phyloP scores from a whole-genome alignment of 2,329 filamentous ascomycete species.

The Diaporthe aspalathi region DNA sequence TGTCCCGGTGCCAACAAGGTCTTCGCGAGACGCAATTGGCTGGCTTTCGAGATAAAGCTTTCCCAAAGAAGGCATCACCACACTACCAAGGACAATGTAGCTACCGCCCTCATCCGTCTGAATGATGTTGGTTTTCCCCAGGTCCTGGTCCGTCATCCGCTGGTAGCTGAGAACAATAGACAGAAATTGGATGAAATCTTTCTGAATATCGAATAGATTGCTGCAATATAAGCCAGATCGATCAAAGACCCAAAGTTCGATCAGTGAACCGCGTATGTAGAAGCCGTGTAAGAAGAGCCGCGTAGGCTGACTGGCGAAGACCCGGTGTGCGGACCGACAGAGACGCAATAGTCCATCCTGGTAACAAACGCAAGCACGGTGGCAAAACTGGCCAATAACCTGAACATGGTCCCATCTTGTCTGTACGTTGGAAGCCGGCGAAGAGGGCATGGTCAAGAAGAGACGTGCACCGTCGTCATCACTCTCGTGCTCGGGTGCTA shows the following conservation, averaged over 20 bases:
- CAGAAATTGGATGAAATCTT: conserved; percentile 12
- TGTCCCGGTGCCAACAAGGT: not conserved
- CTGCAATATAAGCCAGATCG: conserved; percentile 50
- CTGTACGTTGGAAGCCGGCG: not conserved
- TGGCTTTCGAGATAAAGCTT: not conserved
- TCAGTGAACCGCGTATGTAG: conserved; percentile 47
- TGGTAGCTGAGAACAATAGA: not conserved
- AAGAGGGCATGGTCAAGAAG: not conserved
- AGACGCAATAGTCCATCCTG: not conserved
- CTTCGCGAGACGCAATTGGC: not conserved
- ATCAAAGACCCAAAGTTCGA: conserved; percentile 53
- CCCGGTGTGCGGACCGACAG: conserved; percentile 10
- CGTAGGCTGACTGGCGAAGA: conserved; percentile 49
- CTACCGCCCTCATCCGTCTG: not conserved
- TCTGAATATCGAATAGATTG: conserved; percentile 46
- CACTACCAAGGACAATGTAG: not conserved
- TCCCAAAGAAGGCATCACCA: not conserved
- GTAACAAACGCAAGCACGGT: not conserved
- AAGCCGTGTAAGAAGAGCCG: conserved; percentile 53
- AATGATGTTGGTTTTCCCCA: not conserved
- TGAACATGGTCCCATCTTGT: conserved; percentile 3
- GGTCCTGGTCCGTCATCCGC: conserved; percentile 1
- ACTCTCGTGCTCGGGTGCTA: not conserved
- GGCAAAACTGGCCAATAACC: not conserved
- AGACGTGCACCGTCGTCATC: not conserved